Conservation (phyloP, 2,329 filamentous ascomycete species). For the Cladosporium sp. region DNA sequence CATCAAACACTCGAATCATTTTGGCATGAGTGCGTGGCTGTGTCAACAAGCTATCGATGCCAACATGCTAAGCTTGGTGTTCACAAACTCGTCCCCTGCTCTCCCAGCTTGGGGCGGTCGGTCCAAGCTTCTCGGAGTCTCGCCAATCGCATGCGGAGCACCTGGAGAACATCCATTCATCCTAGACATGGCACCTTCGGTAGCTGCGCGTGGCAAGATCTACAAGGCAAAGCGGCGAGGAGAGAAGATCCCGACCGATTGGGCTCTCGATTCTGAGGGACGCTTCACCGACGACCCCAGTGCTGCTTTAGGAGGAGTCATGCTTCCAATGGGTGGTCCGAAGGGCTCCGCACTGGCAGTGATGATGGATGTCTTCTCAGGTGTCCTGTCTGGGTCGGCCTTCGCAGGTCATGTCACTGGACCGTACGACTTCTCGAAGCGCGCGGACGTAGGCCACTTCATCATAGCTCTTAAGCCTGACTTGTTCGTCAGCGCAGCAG, state of each 20-base stretch:
- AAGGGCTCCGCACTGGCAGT: constrained; percentile 74
- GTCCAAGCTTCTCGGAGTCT: constrained; percentile 67
- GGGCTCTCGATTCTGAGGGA: constrained; percentile 71
- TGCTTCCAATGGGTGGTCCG: constrained; percentile 81
- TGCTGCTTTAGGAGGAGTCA: constrained; percentile 68
- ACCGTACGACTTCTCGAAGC: constrained; percentile 61
- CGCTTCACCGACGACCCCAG: constrained; percentile 53
- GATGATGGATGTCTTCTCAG: constrained; percentile 83
- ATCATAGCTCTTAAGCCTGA: constrained; percentile 35
- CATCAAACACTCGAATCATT: constrained; percentile 75
- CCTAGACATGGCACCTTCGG: constrained; percentile 68
- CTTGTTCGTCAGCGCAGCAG: constrained; percentile 31
- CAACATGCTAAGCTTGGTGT: constrained; percentile 57
- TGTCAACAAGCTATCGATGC: constrained; percentile 73
- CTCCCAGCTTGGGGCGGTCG: constrained; percentile 67
- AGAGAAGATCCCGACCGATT: constrained; percentile 66
- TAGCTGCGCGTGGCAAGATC: constrained; percentile 69
- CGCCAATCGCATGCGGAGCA: constrained; percentile 71
- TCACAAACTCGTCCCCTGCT: constrained; percentile 62
- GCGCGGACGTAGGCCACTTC: constrained; percentile 39
- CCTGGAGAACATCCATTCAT: constrained; percentile 66
- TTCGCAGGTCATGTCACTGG: constrained; percentile 74
- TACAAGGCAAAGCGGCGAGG: constrained; percentile 65
- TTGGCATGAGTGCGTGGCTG: constrained; percentile 78
- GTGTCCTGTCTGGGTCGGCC: constrained; percentile 69